Conservation (phyloP, 345 rosid genomes). For the Pelargonium nanum region DNA sequence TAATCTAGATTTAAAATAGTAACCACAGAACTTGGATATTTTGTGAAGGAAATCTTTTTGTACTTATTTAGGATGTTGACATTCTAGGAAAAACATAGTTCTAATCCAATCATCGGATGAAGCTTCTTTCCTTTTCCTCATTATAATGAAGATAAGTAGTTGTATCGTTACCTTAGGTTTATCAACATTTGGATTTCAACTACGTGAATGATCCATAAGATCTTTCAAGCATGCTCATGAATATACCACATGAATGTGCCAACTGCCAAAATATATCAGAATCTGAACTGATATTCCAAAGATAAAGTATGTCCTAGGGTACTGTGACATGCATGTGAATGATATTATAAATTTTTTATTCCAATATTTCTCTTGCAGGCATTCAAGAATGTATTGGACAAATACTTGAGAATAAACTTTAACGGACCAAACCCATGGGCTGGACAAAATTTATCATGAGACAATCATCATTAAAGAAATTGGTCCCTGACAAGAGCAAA, state of each 20-base stretch:
- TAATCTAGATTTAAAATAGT: no score
- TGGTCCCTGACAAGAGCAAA: slow-evolving; percentile 17
- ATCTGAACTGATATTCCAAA: background rate
- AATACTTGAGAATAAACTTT: slow-evolving; percentile 37
- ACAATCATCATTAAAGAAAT: slow-evolving; percentile 18
- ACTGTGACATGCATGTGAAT: background rate
- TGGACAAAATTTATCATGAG: slow-evolving; percentile 16
- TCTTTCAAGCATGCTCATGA: background rate
- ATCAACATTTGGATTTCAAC: background rate
- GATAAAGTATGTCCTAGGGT: background rate
- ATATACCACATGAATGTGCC: background rate
- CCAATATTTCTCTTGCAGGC: slow-evolving; percentile 32
- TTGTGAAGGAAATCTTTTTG: no score
- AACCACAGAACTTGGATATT: no score
- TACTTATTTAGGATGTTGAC: no score
- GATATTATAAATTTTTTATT: no score
- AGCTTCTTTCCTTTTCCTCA: no score
- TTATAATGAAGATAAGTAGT: no score
- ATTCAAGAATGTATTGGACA: slow-evolving; percentile 43
- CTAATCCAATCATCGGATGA: no score
- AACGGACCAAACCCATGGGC: slow-evolving; percentile 15
- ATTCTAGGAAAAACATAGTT: no score
- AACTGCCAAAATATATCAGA: background rate
- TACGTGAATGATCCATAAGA: no score
- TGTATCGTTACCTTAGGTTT: no score